Conservation (phyloP, 1,139 yeast genomes). For the Kodamaea arcana region DNA sequence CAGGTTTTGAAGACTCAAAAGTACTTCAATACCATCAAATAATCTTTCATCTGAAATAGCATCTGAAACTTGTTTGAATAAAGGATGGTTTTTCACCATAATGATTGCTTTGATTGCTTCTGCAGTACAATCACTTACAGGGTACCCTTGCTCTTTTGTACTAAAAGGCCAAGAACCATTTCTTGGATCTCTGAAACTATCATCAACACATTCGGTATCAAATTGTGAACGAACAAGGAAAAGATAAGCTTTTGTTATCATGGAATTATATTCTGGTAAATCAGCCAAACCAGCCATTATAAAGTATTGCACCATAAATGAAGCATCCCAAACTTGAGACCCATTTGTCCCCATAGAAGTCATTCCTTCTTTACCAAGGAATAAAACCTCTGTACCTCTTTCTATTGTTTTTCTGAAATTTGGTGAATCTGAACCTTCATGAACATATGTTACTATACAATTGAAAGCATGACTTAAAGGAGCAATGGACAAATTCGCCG, state of each 20-base stretch:
- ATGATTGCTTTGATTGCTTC: constrained; percentile 92
- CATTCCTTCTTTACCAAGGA: constrained; percentile 88
- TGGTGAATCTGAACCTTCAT: constrained; percentile 67
- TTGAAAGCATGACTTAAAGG: constrained; percentile 90
- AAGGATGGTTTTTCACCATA: constrained; percentile 74
- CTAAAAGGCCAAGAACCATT: constrained; percentile 98
- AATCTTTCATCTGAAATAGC: constrained; percentile 53
- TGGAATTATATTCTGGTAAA: constrained; percentile 58
- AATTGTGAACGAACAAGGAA: constrained; percentile 83
- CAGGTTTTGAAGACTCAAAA: constrained; percentile 53
- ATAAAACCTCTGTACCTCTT: constrained; percentile 72
- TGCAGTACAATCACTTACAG: constrained; percentile 96
- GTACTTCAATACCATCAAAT: constrained; percentile 66
- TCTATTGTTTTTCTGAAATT: constrained; percentile 53
- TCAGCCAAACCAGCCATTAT: constrained; percentile 79
- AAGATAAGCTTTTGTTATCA: constrained; percentile 59
- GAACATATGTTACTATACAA: constrained; percentile 61
- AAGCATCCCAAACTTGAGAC: constrained; percentile 95
- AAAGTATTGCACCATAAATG: constrained; percentile 82
- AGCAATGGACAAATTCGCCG: constrained; percentile 83
- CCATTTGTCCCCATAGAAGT: constrained; percentile 97
- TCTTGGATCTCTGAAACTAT: constrained; percentile 79
- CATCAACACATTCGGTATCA: constrained; percentile 70
- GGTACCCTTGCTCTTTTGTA: constrained; percentile 92
- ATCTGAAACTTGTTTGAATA: constrained; percentile 41